Evolutionary conservation across 2,329 filamentous ascomycete species (phyloP).

Genomic region (Coniochaeta prunicola): DNA sequence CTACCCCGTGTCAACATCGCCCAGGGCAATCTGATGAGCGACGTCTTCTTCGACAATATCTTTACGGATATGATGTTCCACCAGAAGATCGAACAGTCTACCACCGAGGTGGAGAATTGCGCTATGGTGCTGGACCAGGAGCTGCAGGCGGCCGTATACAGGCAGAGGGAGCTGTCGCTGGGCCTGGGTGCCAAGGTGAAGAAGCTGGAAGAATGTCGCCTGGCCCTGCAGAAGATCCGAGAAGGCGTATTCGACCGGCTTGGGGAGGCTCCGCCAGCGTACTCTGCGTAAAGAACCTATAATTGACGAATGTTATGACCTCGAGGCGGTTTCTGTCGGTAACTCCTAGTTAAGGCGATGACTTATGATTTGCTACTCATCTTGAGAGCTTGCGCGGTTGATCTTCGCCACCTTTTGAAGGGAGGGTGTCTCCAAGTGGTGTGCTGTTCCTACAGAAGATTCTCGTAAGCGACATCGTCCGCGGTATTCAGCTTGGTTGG

Average conservation of each 20-base stretch:
- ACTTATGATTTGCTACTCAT: not conserved
- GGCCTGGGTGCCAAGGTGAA: not conserved
- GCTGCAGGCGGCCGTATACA: not conserved
- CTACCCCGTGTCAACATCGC: constrained; percentile 35
- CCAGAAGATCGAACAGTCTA: constrained; percentile 2
- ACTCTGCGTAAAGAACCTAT: not conserved
- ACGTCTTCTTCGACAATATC: constrained; percentile 44
- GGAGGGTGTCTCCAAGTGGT: not conserved
- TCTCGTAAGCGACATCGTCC: no score
- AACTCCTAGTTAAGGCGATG: not conserved
- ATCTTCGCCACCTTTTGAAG: not conserved
- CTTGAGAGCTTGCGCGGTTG: not conserved
- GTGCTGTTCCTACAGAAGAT: no score
- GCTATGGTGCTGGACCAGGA: not conserved
- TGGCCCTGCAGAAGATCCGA: not conserved
- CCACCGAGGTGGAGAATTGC: not conserved
- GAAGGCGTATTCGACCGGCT: not conserved
- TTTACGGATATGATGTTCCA: constrained; percentile 1
- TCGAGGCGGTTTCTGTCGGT: not conserved
- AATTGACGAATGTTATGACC: not conserved
- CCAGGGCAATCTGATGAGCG: constrained; percentile 36
- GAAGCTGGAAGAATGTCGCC: not conserved
- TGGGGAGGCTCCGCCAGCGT: not conserved
- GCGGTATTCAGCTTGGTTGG: not conserved
- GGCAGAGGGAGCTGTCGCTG: not conserved